These are phyloP conservation scores for Aspergillus uvarum DNA, from an alignment of 2,329 filamentous ascomycete genomes.

Conservation along the genomic window DNA sequence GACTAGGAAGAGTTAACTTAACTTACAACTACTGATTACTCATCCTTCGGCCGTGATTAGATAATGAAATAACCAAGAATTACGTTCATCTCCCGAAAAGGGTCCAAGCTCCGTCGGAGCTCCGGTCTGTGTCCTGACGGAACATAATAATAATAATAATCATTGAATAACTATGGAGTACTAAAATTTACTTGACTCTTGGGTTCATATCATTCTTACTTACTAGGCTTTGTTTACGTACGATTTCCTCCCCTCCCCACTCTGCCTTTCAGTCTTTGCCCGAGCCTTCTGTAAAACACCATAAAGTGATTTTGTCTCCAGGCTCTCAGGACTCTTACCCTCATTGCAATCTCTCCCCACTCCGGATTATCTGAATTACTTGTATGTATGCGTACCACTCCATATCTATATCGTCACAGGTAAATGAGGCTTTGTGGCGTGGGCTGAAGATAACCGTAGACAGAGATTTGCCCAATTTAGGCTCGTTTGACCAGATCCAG, in stretches of 20 bases:
- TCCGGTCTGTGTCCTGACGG: conserved; percentile 6
- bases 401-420: neutral
- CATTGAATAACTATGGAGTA: neutral
- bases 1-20: no score
- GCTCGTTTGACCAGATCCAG: neutral
- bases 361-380: no score
- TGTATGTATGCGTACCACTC: neutral
- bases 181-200: neutral
- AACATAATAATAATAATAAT: neutral
- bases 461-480: conserved; percentile 3
- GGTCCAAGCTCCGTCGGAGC: conserved; percentile 36
- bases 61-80: neutral
- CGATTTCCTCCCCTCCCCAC: neutral
- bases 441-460: conserved; percentile 26
- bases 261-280: neutral
- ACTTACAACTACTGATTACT: neutral
- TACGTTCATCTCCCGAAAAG: conserved; percentile 10
- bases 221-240: neutral
- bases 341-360: neutral
- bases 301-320: no score
- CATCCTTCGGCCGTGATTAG: neutral
- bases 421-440: neutral
- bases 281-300: no score
- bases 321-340: neutral
- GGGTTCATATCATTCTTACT: neutral